Conservation (phyloP, 2,329 filamentous ascomycete species). For the Cladosporium sp. region DNA sequence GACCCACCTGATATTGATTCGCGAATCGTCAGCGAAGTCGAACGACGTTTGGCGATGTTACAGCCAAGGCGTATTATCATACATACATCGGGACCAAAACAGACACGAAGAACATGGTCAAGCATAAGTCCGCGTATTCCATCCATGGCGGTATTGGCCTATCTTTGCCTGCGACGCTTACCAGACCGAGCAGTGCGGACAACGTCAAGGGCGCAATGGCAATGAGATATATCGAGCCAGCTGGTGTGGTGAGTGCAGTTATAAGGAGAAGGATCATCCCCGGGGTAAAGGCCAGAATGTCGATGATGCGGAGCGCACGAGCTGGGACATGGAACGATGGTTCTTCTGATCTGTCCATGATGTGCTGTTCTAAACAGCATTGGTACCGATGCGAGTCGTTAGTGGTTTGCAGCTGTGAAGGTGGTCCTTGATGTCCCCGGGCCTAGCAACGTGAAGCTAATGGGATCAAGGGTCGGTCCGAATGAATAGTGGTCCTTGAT, state of each 20-base stretch:
- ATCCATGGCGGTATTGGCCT: not conserved
- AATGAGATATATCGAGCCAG: conserved; percentile 1
- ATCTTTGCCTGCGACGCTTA: not conserved
- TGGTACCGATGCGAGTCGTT: not conserved
- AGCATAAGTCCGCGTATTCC: not conserved
- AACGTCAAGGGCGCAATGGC: conserved; percentile 2
- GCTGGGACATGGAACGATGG: not conserved
- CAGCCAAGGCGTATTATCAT: not conserved
- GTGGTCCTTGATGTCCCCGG: not conserved
- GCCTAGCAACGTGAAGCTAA: not conserved
- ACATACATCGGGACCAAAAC: conserved; percentile 1
- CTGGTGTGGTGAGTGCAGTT: not conserved
- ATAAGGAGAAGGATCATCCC: not conserved
- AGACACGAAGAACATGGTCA: not conserved
- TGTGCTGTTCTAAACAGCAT: not conserved
- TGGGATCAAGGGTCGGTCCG: conserved; percentile 1
- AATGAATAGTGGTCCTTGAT: not conserved
- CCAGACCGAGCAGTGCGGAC: conserved; percentile 4
- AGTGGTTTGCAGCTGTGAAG: not conserved
- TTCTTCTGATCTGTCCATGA: not conserved
- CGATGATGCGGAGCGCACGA: conserved; percentile 1
- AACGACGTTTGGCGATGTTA: not conserved
- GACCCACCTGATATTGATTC: not conserved
- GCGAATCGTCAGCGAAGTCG: not conserved
- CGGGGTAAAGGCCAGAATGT: not conserved